Evolutionary conservation across 2,329 filamentous ascomycete genomes (phyloP), one percentile per base, ranked within the genome.

Genomic region (Trichoderma citrinoviride): DNA sequence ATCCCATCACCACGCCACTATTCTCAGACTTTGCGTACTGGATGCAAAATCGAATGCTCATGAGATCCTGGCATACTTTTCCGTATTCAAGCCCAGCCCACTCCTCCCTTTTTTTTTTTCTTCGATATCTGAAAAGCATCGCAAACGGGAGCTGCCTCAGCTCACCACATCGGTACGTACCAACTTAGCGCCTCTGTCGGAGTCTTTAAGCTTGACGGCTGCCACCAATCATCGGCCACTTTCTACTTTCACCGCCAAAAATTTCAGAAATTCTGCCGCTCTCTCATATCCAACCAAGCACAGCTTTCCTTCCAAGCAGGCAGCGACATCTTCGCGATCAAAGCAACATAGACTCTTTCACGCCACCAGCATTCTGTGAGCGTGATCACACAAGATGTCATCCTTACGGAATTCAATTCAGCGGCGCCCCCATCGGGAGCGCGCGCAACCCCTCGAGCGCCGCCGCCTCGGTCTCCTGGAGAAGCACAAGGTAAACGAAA

Each of bases 381-480:
- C 37, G 57, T 7, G 23, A 56, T n/a, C 27, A 27, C 27, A 33
- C 25, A 37, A 70, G 37, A 84, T 86, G 83, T 86, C 84, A 40
- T 86, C 85, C 3, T 82, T 87, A 77, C 80, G 85, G 68, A 87
- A 87, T 73, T 82, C 85, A 75, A 85, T 93, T 67, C 87, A 92
- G 71, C 87, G 92, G 78, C 92, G 92, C 74, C 90, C 92, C 70
- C 94, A 98, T 79, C 87, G 89, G 71, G 95, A 98, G 83, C 90
- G 95, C 72, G 91, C 91, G 41, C 95, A 98, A 77, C 91, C 93
- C 46, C 78, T 87, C 68, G 91, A 93, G 75, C 91, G 95, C 61
- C 82, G 89, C 69, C 92, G 92, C 81, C 92, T 93, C 79, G 95
- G 95, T 69, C 85, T 98, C 23, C 88, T 98, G 67, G 95, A 98